A percentile compares a stretch with the other conserved stretches of the same genome.
Evolutionary conservation across 257 asterid genomes (phyloP).

Genomic region (Salvia rosmarinus): DNA sequence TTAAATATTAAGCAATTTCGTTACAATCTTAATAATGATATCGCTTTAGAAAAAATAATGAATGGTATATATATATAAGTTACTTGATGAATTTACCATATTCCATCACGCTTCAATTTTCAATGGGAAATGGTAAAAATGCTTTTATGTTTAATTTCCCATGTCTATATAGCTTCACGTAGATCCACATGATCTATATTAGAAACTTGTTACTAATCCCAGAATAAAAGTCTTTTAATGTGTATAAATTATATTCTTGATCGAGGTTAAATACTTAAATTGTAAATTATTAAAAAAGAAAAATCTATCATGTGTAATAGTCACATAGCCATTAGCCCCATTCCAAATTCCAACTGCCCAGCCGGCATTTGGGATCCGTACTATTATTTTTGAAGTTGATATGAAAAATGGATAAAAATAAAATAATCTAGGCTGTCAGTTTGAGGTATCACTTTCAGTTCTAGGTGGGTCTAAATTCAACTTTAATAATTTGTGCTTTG

Average conservation of each 20-base stretch:
- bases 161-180: too few species aligned
- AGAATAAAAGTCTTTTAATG: too few species aligned
- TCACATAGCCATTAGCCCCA: too few species aligned
- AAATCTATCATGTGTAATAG: too few species aligned
- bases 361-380: background rate
- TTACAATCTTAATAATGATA: background rate
- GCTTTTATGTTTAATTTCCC: too few species aligned
- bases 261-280: background rate
- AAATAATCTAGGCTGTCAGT: constrained; percentile 24
- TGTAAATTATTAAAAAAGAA: background rate
- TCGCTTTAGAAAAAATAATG: background rate
- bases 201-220: too few species aligned
- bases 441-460: constrained; percentile 29
- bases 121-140: too few species aligned
- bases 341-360: background rate
- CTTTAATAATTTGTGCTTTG: constrained; percentile 30
- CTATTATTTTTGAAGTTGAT: background rate
- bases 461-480: constrained; percentile 14
- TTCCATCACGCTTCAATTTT: too few species aligned
- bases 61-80: too few species aligned
- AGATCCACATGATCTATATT: too few species aligned
- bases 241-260: too few species aligned
- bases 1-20: constrained; percentile 13
- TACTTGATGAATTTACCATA: too few species aligned
- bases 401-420: background rate